Evolutionary conservation across 2,329 filamentous ascomycete genomes (phyloP).

Genomic region (Ustulina deusta): DNA sequence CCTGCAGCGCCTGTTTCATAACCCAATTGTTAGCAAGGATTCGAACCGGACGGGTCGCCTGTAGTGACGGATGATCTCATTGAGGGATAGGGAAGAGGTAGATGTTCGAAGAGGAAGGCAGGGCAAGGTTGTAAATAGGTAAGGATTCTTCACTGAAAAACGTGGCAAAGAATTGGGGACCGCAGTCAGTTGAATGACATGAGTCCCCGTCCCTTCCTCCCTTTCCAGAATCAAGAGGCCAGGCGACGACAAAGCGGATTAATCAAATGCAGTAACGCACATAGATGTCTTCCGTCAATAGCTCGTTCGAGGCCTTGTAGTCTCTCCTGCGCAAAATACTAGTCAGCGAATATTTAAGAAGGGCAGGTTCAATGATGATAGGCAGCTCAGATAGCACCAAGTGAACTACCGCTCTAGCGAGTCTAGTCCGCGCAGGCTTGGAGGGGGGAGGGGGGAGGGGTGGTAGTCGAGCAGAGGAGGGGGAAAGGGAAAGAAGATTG

Average conservation of each 20-base stretch:
- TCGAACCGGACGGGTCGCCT: slow-evolving; percentile 20
- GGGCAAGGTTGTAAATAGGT: slow-evolving; percentile 23
- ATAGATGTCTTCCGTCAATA: slow-evolving; percentile 95
- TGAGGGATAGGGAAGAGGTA: not conserved
- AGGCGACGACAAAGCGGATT: slow-evolving; percentile 42
- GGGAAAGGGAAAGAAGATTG: slow-evolving; percentile 4
- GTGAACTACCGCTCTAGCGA: not conserved
- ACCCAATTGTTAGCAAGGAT: slow-evolving; percentile 30
- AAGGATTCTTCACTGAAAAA: slow-evolving; percentile 44
- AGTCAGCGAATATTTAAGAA: slow-evolving; percentile 38
- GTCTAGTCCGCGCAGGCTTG: not conserved
- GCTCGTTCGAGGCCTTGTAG: slow-evolving; percentile 92
- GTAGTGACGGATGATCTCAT: not conserved
- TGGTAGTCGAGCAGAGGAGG: not conserved
- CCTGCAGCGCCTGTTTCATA: slow-evolving; percentile 78
- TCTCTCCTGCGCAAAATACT: slow-evolving; percentile 66
- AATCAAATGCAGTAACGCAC: slow-evolving; percentile 71
- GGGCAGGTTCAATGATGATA: not conserved
- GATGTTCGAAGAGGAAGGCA: not conserved
- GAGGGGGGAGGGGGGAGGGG: not conserved
- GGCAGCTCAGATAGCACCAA: not conserved
- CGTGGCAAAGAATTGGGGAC: slow-evolving; percentile 41
- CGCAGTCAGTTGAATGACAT: slow-evolving; percentile 25
- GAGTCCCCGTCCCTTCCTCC: slow-evolving; percentile 30
- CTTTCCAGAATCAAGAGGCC: slow-evolving; percentile 27